These are phyloP conservation scores for Mangifera indica DNA, from an alignment of 345 rosid genomes.

Conservation along the genomic window DNA sequence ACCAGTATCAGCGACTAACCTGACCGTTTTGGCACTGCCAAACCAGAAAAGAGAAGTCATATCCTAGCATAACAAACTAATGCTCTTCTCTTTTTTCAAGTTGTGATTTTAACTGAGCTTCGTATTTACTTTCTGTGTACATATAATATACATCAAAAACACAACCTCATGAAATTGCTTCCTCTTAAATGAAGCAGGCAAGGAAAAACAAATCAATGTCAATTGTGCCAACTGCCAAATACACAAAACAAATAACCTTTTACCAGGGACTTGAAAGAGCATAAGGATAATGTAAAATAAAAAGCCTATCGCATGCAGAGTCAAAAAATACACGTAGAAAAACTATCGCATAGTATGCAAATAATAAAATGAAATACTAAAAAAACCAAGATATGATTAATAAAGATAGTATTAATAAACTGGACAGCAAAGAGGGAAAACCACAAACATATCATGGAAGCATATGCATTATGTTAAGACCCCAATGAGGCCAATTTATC, in stretches of 20 bases:
- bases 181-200: neutral
- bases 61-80: neutral
- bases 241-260: neutral
- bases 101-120: neutral
- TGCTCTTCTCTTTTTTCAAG: neutral
- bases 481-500: no score
- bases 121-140: neutral
- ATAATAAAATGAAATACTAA: no score
- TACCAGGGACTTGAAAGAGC: slow-evolving; percentile 5
- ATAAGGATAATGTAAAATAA: neutral
- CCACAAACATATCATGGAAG: no score
- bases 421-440: no score
- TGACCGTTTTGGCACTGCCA: neutral
- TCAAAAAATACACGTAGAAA: neutral
- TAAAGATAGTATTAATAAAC: no score
- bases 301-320: neutral
- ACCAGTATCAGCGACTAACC: neutral
- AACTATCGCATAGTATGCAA: neutral
- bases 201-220: neutral
- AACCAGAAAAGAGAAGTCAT: no score
- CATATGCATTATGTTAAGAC: no score
- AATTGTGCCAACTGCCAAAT: neutral
- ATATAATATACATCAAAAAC: neutral
- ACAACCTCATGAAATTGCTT: neutral
- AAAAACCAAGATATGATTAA: no score